Evolutionary conservation across 495 filamentous ascomycete genomes (phyloP).

Genomic region (Rostrohypoxylon terebratum): DNA sequence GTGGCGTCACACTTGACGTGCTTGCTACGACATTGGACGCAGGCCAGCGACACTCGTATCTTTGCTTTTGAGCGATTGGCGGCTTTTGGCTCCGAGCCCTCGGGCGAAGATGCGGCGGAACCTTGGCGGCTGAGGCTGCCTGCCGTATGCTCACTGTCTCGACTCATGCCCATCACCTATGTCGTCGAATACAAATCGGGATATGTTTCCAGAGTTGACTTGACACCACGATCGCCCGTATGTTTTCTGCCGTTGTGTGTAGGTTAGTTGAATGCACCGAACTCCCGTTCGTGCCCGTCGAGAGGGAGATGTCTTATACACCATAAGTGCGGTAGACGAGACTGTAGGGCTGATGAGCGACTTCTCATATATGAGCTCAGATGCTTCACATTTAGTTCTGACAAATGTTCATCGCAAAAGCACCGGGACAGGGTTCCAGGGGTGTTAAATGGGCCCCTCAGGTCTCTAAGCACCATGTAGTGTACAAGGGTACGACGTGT

Average conservation of each 20-base stretch:
- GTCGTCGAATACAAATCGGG: constrained; percentile 15
- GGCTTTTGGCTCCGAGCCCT: constrained; percentile 40
- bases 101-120: constrained; percentile 43
- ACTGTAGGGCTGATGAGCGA: constrained; percentile 34
- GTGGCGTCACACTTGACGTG: constrained; percentile 71
- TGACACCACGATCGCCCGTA: not conserved
- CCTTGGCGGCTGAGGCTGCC: constrained; percentile 38
- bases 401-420: constrained; percentile 32
- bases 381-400: constrained; percentile 48
- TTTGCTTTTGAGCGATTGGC: constrained; percentile 48
- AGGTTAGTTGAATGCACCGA: constrained; percentile 16
- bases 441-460: constrained; percentile 41
- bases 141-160: constrained; percentile 39
- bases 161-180: constrained; percentile 42
- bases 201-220: constrained; percentile 1
- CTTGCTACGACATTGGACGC: constrained; percentile 67
- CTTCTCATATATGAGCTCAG: constrained; percentile 38
- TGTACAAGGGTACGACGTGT: constrained; percentile 32
- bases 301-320: constrained; percentile 27
- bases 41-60: constrained; percentile 63
- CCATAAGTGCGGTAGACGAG: constrained; percentile 33
- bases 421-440: constrained; percentile 41
- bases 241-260: constrained; percentile 12
- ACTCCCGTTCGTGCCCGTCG: constrained; percentile 30
- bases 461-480: constrained; percentile 28